These are phyloP conservation scores for Plasmodium fragile DNA, from an alignment of 169 alveolate species.

Conservation along the genomic window DNA sequence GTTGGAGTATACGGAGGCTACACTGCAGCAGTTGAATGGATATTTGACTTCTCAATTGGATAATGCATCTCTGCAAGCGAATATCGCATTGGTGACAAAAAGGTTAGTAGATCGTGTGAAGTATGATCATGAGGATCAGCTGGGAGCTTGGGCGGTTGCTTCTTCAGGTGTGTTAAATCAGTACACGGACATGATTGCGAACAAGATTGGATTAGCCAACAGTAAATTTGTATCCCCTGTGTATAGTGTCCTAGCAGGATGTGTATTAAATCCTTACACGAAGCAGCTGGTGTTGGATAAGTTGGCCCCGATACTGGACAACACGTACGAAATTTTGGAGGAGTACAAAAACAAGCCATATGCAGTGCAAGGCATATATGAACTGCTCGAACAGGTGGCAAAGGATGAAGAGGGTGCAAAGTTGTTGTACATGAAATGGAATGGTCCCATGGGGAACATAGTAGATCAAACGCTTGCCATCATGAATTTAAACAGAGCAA, in stretches of 20 bases:
- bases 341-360: constrained; percentile 84
- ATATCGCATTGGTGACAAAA: constrained; percentile 81
- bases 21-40: constrained; percentile 87
- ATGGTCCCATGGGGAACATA: constrained; percentile 50
- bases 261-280: constrained; percentile 87
- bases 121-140: constrained; percentile 91
- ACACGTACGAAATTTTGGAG: constrained; percentile 80
- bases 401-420: constrained; percentile 86
- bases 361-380: constrained; percentile 80
- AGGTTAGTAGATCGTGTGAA: constrained; percentile 84
- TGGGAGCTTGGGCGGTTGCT: constrained; percentile 94
- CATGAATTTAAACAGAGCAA: constrained; percentile 65
- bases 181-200: constrained; percentile 83
- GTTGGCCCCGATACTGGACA: constrained; percentile 76
- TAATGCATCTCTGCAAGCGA: constrained; percentile 84
- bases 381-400: constrained; percentile 84
- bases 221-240: constrained; percentile 84
- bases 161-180: constrained; percentile 89
- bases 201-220: constrained; percentile 85
- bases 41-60: constrained; percentile 81
- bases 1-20: constrained; percentile 91
- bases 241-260: constrained; percentile 86
- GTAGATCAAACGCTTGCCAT: constrained; percentile 34
- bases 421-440: constrained; percentile 40
- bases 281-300: constrained; percentile 80